Conservation (phyloP, 768 basidiomycete species). For the Termitomyces sp. region DNA sequence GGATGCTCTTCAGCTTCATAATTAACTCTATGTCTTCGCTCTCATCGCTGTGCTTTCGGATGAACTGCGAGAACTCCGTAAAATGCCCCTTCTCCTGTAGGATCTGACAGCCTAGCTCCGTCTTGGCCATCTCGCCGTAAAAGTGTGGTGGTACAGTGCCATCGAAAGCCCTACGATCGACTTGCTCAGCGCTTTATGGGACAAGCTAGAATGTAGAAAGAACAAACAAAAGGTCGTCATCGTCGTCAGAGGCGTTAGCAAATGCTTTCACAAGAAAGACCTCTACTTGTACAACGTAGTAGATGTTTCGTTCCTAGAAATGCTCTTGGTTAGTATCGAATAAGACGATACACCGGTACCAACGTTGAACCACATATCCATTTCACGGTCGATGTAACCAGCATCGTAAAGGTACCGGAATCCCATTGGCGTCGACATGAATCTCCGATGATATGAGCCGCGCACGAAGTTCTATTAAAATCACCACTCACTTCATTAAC, state of each 20-base stretch:
- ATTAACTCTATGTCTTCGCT: constrained; percentile 80
- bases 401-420: constrained; percentile 90
- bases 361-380: constrained; percentile 96
- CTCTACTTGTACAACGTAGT: constrained; percentile 92
- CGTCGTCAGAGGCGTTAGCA: constrained; percentile 55
- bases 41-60: constrained; percentile 83
- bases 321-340: not conserved
- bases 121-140: constrained; percentile 97
- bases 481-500: constrained; percentile 69
- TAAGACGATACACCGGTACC: constrained; percentile 17
- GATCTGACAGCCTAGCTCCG: constrained; percentile 89
- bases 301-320: constrained; percentile 81
- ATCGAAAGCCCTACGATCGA: constrained; percentile 57
- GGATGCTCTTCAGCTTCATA: constrained; percentile 85
- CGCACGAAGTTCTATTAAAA: not conserved
- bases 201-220: not conserved
- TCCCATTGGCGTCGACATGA: constrained; percentile 90
- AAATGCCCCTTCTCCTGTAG: constrained; percentile 90
- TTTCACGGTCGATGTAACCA: constrained; percentile 89
- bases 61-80: constrained; percentile 83
- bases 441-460: constrained; percentile 40
- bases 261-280: constrained; percentile 84
- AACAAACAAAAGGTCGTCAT: constrained; percentile 55
- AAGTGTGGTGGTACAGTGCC: constrained; percentile 92
- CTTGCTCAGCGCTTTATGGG: not conserved